These are phyloP conservation scores for Colletotrichum costaricense DNA, from an alignment of 2,329 filamentous ascomycete species.

Conservation along the genomic window DNA sequence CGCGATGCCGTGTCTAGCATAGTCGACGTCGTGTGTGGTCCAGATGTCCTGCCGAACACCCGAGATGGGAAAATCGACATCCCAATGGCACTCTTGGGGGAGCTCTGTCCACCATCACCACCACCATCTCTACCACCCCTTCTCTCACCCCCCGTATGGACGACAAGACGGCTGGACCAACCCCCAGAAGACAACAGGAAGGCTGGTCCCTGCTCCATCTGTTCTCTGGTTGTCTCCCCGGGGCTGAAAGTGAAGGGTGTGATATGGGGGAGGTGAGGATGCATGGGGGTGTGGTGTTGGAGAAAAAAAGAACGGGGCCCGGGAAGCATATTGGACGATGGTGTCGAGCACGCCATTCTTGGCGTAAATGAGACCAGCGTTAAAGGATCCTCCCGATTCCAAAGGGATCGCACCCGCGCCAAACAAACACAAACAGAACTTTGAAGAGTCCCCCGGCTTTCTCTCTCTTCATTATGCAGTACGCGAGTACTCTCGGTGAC, in stretches of 20 bases:
- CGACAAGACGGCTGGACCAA: neutral
- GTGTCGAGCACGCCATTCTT: slow-evolving; percentile 35
- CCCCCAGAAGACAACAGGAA: neutral
- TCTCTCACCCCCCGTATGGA: neutral
- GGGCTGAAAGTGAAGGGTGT: neutral
- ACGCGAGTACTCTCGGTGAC: neutral
- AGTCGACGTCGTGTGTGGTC: slow-evolving; percentile 3
- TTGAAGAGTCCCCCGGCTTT: neutral
- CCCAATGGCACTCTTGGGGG: slow-evolving; percentile 4
- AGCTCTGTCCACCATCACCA: neutral
- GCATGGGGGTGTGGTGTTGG: neutral
- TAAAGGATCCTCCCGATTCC: slow-evolving; percentile 17
- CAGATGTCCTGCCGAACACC: slow-evolving; percentile 29
- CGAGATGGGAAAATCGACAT: slow-evolving; percentile 18
- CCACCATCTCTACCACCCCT: neutral
- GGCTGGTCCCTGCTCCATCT: slow-evolving; percentile 2
- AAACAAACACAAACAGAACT: slow-evolving; percentile 16
- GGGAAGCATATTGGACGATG: slow-evolving; percentile 33
- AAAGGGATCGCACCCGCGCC: slow-evolving; percentile 12
- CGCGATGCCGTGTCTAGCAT: slow-evolving; percentile 22
- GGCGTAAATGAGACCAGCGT: slow-evolving; percentile 34
- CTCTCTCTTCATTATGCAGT: neutral
- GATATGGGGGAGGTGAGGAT: neutral
- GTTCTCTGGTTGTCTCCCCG: neutral
- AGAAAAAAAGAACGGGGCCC: slow-evolving; percentile 18